Evolutionary conservation across 331 rosid species (phyloP).

Genomic region (Phaseolus coccineus): DNA sequence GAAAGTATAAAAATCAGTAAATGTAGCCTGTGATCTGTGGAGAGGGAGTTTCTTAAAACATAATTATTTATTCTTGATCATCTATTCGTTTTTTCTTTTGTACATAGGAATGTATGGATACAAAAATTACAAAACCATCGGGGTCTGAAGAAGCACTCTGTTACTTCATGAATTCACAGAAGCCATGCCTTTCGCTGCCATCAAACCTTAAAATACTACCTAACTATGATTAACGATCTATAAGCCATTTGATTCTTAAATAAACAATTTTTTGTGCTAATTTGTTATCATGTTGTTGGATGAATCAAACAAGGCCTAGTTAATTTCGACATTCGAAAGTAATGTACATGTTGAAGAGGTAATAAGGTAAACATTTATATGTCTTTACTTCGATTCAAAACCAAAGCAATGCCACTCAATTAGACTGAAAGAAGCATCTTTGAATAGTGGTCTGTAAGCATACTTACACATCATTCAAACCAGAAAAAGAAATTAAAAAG

Average conservation of each 20-base stretch:
- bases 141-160: slow-evolving; percentile 43
- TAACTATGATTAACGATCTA: not conserved
- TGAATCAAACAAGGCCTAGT: not conserved
- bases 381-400: slow-evolving; percentile 29
- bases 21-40: slow-evolving; percentile 33
- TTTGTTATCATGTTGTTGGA: not conserved
- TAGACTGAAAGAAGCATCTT: slow-evolving; percentile 41
- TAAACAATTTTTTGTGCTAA: not conserved
- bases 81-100: slow-evolving; percentile 54
- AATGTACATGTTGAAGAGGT: not conserved
- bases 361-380: not conserved
- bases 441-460: slow-evolving; percentile 50
- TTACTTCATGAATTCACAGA: slow-evolving; percentile 37
- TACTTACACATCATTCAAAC: slow-evolving; percentile 56
- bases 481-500: slow-evolving; percentile 33
- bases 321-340: too few relatives aligned
- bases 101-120: slow-evolving; percentile 56
- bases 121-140: slow-evolving; percentile 23
- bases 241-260: not conserved
- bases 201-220: too few relatives aligned
- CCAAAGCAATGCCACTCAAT: slow-evolving; percentile 39
- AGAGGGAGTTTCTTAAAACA: slow-evolving; percentile 37
- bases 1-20: not conserved
- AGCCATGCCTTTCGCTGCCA: not conserved
- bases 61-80: slow-evolving; percentile 47